Base-by-base conservation (phyloP, 2,329 filamentous ascomycete genomes). In the Scytalidium sp. region DNA sequence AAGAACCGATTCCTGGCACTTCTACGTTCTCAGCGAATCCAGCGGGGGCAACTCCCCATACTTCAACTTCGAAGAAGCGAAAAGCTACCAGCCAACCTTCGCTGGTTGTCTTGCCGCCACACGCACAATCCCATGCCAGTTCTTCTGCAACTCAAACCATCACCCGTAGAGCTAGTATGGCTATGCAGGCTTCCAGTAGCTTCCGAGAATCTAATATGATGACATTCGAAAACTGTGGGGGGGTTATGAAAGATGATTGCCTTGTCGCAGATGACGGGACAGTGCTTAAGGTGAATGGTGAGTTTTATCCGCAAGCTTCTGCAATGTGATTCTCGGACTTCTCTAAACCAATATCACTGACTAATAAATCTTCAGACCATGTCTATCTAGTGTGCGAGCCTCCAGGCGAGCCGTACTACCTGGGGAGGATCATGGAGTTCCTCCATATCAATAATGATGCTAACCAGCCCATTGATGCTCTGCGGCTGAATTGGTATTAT, bases 401-500 rank as follows among this genome's bases (percentile, higher is more conserved):
- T 45, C 94, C 94, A 15, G 94, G 94, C 47, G 94, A 99, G 72
- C 94, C 94, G 49, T 99, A 99, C 73, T 99, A 99, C 69, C 76
- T 99, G 57, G 94, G 89, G 56, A 89, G 94, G 60, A 94, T 99
- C 68, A 99, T 99, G 94, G 93, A 99, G 69, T 97, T 97, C 67
- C 75, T 97, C 61, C 90, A 96, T 64, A 74, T 79, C 63, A 84
- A 92, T 61, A 90, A 93, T 64, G 82, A 92, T 67, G 72, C 76
- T 29, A 78, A 76, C 48, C 81, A 84, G 51, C 85, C 88, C 1
- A 84, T 99, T 56, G 93, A 97, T 65, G 84, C 90, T 40, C 71
- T 99, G 62, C 87, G 92, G 59, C 88, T 97, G 64, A 99, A 99
- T 73, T 99, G 94, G 94, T 97, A 93, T 71, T 97, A 97, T 69